Evolutionary conservation across 2,329 filamentous ascomycete species (phyloP).

Genomic region (Penicillium rolfsii): DNA sequence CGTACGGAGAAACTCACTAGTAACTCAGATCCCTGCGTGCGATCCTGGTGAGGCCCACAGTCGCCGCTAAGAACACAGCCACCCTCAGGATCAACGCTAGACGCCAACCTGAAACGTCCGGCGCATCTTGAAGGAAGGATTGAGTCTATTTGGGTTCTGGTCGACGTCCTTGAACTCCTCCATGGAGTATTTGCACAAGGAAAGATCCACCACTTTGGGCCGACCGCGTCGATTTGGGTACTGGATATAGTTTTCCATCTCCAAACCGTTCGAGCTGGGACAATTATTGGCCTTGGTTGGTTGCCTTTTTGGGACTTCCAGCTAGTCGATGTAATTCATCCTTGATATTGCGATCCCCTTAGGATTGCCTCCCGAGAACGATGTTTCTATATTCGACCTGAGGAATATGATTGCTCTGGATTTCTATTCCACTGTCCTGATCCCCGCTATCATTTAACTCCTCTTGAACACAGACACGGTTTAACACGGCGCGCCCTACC

Average conservation of each 20-base stretch:
- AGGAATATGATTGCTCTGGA: background rate
- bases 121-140: slow-evolving; percentile 21
- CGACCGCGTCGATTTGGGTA: background rate
- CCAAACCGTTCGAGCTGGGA: slow-evolving; percentile 22
- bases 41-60: slow-evolving; percentile 35
- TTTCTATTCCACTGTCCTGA: background rate
- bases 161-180: background rate
- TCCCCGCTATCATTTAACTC: background rate
- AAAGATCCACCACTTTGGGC: background rate
- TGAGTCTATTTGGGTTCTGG: background rate
- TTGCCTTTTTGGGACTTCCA: slow-evolving; percentile 3
- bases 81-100: slow-evolving; percentile 39
- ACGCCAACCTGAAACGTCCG: slow-evolving; percentile 37
- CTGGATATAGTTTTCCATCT: slow-evolving; percentile 3
- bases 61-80: slow-evolving; percentile 32
- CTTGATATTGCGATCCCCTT: background rate
- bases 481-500: background rate
- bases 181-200: background rate
- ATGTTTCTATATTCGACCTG: background rate
- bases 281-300: background rate
- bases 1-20: background rate
- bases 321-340: background rate
- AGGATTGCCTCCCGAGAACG: background rate
- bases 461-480: background rate
- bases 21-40: slow-evolving; percentile 35